phyloP scores from a whole-genome alignment of 2,329 filamentous ascomycete species.

The Cladophialophora bantiana region DNA sequence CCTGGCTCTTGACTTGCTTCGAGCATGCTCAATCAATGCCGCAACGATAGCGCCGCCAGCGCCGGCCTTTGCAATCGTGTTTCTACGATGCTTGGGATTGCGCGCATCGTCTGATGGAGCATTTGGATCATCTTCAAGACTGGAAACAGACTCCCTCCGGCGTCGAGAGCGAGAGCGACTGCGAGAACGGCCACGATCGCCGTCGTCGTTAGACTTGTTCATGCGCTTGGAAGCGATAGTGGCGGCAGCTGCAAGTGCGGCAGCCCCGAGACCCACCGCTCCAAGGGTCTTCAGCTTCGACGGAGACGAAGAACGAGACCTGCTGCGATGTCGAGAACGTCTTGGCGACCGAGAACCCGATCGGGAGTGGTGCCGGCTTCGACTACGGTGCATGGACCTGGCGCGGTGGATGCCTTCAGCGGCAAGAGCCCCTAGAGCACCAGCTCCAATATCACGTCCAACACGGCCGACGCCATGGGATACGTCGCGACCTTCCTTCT shows the following conservation, averaged over 20 bases:
- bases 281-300: constrained; percentile 61
- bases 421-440: constrained; percentile 66
- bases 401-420: constrained; percentile 64
- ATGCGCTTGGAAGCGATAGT: constrained; percentile 63
- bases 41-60: constrained; percentile 68
- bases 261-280: constrained; percentile 60
- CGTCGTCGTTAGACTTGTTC: constrained; percentile 57
- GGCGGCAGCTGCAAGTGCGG: constrained; percentile 66
- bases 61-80: constrained; percentile 67
- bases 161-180: constrained; percentile 45
- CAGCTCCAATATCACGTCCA: constrained; percentile 63
- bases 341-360: constrained; percentile 45
- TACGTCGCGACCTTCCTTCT: constrained; percentile 62
- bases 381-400: constrained; percentile 57
- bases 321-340: constrained; percentile 43
- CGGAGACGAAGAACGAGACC: constrained; percentile 41
- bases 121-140: constrained; percentile 36
- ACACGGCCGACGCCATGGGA: constrained; percentile 59
- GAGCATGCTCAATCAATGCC: constrained; percentile 64
- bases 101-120: constrained; percentile 45
- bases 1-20: constrained; percentile 64
- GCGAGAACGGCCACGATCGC: constrained; percentile 55
- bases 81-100: constrained; percentile 60
- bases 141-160: constrained; percentile 30
- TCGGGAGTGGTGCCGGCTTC: constrained; percentile 52